Conservation (phyloP, 768 basidiomycete genomes). For the Serpula lacrymans region DNA sequence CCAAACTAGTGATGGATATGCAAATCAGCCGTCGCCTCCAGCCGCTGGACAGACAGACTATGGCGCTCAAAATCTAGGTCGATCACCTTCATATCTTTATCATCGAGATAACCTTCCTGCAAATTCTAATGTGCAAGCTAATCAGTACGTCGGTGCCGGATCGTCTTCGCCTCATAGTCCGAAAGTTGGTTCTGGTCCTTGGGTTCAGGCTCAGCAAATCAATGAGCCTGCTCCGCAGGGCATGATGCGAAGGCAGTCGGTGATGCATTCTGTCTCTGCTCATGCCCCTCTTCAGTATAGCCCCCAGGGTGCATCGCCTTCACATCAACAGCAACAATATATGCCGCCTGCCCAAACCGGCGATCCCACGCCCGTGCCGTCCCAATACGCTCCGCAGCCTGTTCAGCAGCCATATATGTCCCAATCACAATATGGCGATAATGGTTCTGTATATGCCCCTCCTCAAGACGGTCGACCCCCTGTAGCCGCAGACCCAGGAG, state of each 20-base stretch:
- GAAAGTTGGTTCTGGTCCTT: not conserved
- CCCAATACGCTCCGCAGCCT: no score
- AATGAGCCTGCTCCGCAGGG: not conserved
- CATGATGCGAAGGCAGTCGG: not conserved
- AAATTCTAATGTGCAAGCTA: no score
- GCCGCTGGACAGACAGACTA: no score
- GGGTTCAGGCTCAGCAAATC: not conserved
- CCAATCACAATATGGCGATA: not conserved
- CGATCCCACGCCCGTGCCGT: no score
- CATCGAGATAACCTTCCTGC: no score
- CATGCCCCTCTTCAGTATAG: not conserved
- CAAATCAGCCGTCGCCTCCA: no score
- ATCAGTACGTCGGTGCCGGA: no score
- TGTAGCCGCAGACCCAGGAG: not conserved
- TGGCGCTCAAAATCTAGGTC: no score
- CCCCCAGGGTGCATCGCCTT: not conserved
- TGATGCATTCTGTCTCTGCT: not conserved
- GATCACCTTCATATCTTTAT: no score
- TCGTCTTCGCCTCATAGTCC: not conserved
- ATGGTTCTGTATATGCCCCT: not conserved
- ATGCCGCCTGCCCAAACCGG: not conserved
- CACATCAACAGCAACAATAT: not conserved
- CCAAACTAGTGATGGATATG: no score
- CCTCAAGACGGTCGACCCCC: constrained; percentile 8
- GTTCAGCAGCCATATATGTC: not conserved